Conservation (phyloP, 495 filamentous ascomycete species). For the Podospora anserina region DNA sequence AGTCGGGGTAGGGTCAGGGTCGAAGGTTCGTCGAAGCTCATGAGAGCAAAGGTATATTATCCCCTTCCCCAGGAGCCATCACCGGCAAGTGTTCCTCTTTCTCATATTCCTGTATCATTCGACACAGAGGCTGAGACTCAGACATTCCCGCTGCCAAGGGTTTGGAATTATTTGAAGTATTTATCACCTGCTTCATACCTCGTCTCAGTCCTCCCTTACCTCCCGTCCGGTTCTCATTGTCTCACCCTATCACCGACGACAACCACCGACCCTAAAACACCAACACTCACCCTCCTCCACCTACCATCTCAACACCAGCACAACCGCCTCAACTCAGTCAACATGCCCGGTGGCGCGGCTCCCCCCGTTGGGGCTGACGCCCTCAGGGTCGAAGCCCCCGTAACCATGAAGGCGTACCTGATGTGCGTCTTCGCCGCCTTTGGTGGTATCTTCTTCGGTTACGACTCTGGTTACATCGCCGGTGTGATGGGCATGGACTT, state of each 20-base stretch:
- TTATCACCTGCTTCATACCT: constrained; percentile 9
- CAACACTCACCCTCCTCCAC: neutral
- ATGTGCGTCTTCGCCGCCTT: constrained; percentile 68
- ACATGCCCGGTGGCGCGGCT: constrained; percentile 24
- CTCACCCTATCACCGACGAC: neutral
- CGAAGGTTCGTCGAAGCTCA: neutral
- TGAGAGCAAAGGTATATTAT: neutral
- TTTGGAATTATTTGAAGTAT: neutral
- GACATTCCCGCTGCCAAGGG: neutral
- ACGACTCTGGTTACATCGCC: constrained; percentile 62
- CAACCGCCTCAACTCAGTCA: constrained; percentile 1
- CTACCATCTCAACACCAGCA: constrained; percentile 1
- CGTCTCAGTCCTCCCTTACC: neutral
- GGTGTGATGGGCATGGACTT: constrained; percentile 57
- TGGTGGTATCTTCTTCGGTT: constrained; percentile 65
- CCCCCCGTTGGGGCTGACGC: constrained; percentile 36
- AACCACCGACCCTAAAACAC: neutral
- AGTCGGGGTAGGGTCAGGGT: neutral
- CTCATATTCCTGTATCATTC: neutral
- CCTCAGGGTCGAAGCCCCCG: constrained; percentile 56
- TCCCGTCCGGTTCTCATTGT: neutral
- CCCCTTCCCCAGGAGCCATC: neutral
- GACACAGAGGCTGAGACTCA: neutral
- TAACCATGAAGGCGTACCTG: constrained; percentile 61
- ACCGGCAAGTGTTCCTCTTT: neutral